Base-by-base conservation (phyloP, 257 asterid genomes). In the Dorcoceras hygrometricum region DNA sequence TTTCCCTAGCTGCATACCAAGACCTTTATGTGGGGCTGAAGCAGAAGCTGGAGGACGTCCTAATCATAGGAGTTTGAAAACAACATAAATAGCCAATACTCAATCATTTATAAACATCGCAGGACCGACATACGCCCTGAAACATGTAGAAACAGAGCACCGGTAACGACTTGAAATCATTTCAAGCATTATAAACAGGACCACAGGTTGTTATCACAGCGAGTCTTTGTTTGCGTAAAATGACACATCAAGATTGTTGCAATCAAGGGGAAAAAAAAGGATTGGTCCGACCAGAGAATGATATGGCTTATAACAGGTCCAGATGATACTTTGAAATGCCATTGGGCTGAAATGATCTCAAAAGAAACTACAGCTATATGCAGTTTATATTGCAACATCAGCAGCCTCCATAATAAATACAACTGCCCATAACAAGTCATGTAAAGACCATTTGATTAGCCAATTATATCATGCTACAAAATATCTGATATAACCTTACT, bases 1-100 rank as follows among this genome's bases (percentile, higher is more conserved):
- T 82, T 91, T 91, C 16, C 97, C 97, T 62, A 91, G 86, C 83
- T 91, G 75, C 95, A 91, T 88, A 66, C 96, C 97, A 75, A 78
- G 86, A 65, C 93, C 95, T 77, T 91, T 91, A 28, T 88, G 84
- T 71, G 97, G 96, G 76, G 91, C 97, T 34, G 87, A 66, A 79
- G 92, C 89, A 76, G 97, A 60, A 66, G 95, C 72, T 68, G 95
- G 48, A 55, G 86, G 84, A 59, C 89, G 96, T 67, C 96, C 96
- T 88, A 79, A 68, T 62, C 71, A 65, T 67, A 63, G 53, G 46
- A 43, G 67, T 59, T 36, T 59, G 46, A 29, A 62, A 72, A 65
- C 25, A 62, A 69, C 51, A 57, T 50, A 53, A 29, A 31, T 74
- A 76, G 65, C 71, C 63, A 23, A 27, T 31, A 55, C 26, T 22